Percentiles rank a stretch among this genome's conserved stretches.
Conservation (phyloP, 345 rosid species). For the Angophora floribunda region DNA sequence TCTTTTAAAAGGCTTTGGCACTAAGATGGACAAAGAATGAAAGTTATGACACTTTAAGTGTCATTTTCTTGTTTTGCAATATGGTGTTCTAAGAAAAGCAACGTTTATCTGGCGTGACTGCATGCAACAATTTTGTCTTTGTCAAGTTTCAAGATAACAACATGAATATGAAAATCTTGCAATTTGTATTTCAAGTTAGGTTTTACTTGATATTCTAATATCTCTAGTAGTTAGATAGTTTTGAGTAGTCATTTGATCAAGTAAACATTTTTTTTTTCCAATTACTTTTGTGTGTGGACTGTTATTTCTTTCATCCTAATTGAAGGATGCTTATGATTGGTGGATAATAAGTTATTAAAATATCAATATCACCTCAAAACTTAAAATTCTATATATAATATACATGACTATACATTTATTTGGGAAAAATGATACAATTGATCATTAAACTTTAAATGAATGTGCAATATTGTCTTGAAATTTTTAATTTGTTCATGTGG, state of each 20-base stretch:
- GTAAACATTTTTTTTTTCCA: neutral
- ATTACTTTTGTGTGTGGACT: neutral
- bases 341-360: neutral
- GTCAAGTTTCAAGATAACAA: neutral
- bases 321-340: neutral
- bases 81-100: neutral
- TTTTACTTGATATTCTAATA: neutral
- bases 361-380: neutral
- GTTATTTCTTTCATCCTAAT: neutral
- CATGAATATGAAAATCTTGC: neutral
- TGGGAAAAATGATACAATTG: neutral
- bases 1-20: neutral
- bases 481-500: no score
- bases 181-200: neutral
- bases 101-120: neutral
- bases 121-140: neutral
- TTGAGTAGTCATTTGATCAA: neutral
- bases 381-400: neutral
- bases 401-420: neutral
- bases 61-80: neutral
- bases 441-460: no score
- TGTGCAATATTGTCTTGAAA: rapidly evolving
- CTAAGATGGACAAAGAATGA: no score
- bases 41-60: neutral
- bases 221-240: neutral